phyloP scores from a whole-genome alignment of 2,329 filamentous ascomycete species.

The Aspergillus sp. region DNA sequence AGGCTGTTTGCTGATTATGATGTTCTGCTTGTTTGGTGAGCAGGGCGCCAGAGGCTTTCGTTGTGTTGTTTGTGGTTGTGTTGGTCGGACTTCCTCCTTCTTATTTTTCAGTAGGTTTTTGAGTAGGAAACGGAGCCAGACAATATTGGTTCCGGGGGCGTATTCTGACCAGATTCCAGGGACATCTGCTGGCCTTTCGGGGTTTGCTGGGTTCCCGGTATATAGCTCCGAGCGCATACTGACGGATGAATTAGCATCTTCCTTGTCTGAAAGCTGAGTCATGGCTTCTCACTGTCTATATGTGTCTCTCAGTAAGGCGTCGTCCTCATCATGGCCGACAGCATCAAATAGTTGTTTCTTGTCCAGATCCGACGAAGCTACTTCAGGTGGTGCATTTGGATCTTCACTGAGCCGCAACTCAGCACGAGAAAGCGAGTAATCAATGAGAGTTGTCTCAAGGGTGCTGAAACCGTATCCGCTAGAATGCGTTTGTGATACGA shows the following conservation, averaged over 20 bases:
- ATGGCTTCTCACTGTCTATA: constrained; percentile 33
- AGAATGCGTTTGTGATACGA: constrained; percentile 23
- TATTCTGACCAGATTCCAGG: constrained; percentile 48
- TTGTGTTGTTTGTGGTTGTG: constrained; percentile 5
- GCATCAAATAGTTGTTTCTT: constrained; percentile 39
- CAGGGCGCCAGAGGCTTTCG: constrained; percentile 27
- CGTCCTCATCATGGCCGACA: constrained; percentile 36
- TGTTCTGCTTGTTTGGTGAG: constrained; percentile 24
- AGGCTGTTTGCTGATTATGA: constrained; percentile 3
- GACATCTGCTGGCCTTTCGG: constrained; percentile 26
- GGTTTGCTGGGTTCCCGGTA: constrained; percentile 37
- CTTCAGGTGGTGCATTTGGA: constrained; percentile 17
- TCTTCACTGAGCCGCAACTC: constrained; percentile 33
- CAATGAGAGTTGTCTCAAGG: constrained; percentile 59
- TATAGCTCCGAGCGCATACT: constrained; percentile 39
- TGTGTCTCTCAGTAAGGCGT: constrained; percentile 34
- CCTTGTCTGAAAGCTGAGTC: not conserved
- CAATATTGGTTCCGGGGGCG: constrained; percentile 54
- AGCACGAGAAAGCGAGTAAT: constrained; percentile 61
- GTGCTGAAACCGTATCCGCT: constrained; percentile 47
- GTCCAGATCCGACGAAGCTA: constrained; percentile 37
- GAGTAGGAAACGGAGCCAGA: constrained; percentile 58
- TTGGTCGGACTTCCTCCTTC: constrained; percentile 13
- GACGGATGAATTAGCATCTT: constrained; percentile 1
- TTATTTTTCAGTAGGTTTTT: constrained; percentile 46